Percentiles rank a stretch among this genome's conserved stretches.
phyloP scores from a whole-genome alignment of 129 eudicot genomes.

The Tanacetum coccineum region DNA sequence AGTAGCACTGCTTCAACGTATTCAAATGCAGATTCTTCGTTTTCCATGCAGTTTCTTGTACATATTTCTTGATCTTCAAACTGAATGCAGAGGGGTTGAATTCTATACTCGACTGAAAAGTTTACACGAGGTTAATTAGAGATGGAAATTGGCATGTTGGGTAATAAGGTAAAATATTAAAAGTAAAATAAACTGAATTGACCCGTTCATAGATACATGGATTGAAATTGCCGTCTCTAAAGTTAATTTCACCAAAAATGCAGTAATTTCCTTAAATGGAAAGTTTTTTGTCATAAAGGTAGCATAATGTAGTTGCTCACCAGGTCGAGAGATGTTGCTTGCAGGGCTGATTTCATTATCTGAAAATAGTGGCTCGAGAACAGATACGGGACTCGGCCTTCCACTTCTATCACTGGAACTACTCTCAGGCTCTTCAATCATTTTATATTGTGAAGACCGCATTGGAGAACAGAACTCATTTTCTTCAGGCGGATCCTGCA shows the following conservation, averaged over 20 bases:
- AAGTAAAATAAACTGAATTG: background rate
- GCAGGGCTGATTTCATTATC: slow-evolving; percentile 84
- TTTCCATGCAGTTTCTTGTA: slow-evolving; percentile 40
- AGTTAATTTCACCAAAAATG: no score
- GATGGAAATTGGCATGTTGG: background rate
- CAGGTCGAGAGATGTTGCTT: slow-evolving; percentile 36
- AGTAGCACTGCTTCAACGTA: slow-evolving; percentile 81
- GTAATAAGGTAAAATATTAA: no score
- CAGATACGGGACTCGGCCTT: slow-evolving; percentile 83
- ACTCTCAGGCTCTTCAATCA: slow-evolving; percentile 46
- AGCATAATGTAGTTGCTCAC: slow-evolving; percentile 32
- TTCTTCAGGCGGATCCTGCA: slow-evolving; percentile 52
- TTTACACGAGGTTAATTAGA: slow-evolving; percentile 1
- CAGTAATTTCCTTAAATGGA: slow-evolving; percentile 1
- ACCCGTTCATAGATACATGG: background rate
- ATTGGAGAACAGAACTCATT: slow-evolving; percentile 45
- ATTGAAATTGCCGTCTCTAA: background rate
- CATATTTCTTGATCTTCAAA: slow-evolving; percentile 58
- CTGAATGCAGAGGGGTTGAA: slow-evolving; percentile 69
- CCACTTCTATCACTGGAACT: no score
- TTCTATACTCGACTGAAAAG: slow-evolving; percentile 37
- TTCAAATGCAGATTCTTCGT: slow-evolving; percentile 76
- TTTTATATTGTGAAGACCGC: slow-evolving; percentile 26
- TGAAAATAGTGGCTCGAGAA: slow-evolving; percentile 76
- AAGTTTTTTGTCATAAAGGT: background rate